These are phyloP conservation scores for Geotrichum ghanense DNA, from an alignment of 805 yeast genomes.

Conservation along the genomic window DNA sequence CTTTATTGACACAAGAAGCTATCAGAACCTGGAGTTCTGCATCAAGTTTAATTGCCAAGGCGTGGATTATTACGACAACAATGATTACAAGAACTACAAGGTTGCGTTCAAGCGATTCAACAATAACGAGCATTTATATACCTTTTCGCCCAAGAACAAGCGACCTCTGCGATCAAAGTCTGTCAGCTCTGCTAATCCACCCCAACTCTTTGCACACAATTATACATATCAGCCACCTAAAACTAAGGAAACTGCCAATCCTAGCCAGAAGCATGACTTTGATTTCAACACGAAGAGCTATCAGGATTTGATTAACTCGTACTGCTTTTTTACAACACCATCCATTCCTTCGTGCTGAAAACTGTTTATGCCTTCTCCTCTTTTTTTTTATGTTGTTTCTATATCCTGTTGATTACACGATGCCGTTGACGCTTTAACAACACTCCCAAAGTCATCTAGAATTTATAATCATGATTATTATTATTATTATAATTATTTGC, in stretches of 20 bases:
- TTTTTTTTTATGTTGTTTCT: conserved; percentile 2
- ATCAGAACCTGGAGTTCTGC: conserved; percentile 37
- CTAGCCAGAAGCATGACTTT: conserved; percentile 11
- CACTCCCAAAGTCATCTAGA: too few relatives aligned
- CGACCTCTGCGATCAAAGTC: conserved; percentile 14
- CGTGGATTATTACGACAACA: conserved; percentile 70
- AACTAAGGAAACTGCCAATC: conserved; percentile 2
- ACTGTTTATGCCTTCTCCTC: neutral
- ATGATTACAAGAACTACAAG: conserved; percentile 45
- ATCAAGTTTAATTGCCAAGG: conserved; percentile 40
- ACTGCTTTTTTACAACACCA: conserved; percentile 25
- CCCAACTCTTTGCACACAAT: conserved; percentile 5
- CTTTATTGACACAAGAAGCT: conserved; percentile 31
- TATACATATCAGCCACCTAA: conserved; percentile 2
- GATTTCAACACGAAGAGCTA: conserved; percentile 26
- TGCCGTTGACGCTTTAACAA: conserved; percentile 2
- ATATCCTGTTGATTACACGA: conserved; percentile 1
- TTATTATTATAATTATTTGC: too few relatives aligned
- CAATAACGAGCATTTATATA: conserved; percentile 2
- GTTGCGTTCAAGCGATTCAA: conserved; percentile 30
- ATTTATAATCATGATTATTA: too few relatives aligned
- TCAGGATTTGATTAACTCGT: conserved; percentile 28
- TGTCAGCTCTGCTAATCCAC: conserved; percentile 13
- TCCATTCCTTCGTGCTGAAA: conserved; percentile 2
- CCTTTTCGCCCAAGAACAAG: conserved; percentile 9